Base-by-base conservation (phyloP, 768 basidiomycete genomes). In the Boletellus sp. region DNA sequence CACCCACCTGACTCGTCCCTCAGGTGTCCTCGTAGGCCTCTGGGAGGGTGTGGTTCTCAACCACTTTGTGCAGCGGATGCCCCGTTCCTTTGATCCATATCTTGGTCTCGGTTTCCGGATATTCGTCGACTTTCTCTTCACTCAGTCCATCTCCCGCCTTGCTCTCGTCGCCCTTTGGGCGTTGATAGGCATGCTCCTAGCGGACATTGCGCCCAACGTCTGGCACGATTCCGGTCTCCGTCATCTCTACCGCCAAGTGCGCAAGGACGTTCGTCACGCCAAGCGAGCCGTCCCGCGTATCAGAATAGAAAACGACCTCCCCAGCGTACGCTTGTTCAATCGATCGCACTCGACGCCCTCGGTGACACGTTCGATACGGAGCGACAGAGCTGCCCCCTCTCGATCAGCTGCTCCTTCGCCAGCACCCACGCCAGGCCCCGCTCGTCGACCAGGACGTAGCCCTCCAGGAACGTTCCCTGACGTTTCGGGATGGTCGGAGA, bases 41-140 rank as follows among this genome's bases (percentile, higher is more conserved):
- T 90, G 87, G 85, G 87, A 90, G 67, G 87, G 88, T 42, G 77
- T 85, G 22, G 80, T 88, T 33, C 72, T 87, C 48, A 78, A 81
- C 35, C 87, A 89, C 57, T 88, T 87, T 64, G 66, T 86, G 54
- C 77, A 77, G 52, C 85, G 85, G 62, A 76, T 76, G 67, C 84
- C 85, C 28, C 61, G 50, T 47, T 86, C 86, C 1, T 72, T 74
- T 48, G 87, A 89, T 65, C 87, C 86, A 8, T 87, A 83, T 65
- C 68, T 88, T 47, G 84, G 78, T 13, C 79, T 81, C 51, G 82
- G 70, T 32, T 78, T 87, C 44, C 74, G 88, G n/a, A 74, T 89
- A 47, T 81, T 86, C 59, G 70, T 87, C 51, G 87, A 90, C 69
- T 79, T 85, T 48, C 67, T 85, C 39, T 72, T 84, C 63, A 86